Evolutionary conservation across 441 rosid genomes (phyloP).

Genomic region (Isatis lusitanica): DNA sequence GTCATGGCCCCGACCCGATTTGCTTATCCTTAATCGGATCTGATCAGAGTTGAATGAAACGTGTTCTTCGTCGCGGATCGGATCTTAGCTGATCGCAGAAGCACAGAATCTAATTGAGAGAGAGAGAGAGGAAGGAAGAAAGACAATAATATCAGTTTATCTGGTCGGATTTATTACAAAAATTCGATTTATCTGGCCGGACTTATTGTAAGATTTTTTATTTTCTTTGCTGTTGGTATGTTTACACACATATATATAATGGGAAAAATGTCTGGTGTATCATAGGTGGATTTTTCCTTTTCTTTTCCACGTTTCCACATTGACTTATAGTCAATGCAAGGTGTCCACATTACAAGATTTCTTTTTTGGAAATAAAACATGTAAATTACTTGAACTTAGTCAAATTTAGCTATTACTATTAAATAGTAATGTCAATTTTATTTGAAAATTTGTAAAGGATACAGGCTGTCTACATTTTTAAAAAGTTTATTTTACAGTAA

Average conservation of each 20-base stretch:
- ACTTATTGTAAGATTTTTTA: conserved; percentile 3
- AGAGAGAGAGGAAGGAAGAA: conserved; percentile 1
- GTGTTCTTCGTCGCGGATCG: conserved; percentile 24
- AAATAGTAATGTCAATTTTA: background rate
- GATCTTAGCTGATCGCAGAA: conserved; percentile 31
- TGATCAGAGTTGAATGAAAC: conserved; percentile 15
- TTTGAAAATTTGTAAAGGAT: background rate
- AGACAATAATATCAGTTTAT: conserved; percentile 30
- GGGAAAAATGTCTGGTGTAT: background rate
- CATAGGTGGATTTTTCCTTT: conserved; percentile 9
- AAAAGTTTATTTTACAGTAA: background rate
- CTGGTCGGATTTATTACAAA: conserved; percentile 32
- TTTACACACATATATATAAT: background rate
- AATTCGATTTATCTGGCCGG: conserved; percentile 11
- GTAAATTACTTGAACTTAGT: background rate
- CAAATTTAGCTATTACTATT: background rate
- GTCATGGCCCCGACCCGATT: conserved; percentile 41
- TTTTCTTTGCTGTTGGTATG: background rate
- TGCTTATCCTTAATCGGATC: conserved; percentile 14
- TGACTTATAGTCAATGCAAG: conserved; percentile 28
- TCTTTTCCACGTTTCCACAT: background rate
- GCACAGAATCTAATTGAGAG: conserved; percentile 29
- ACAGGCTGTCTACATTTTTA: background rate
- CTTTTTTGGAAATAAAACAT: background rate
- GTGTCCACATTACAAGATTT: conserved; percentile 6